Evolutionary conservation across 2,329 filamentous ascomycete species (phyloP).

Genomic region (Diplodia scrobiculata): DNA sequence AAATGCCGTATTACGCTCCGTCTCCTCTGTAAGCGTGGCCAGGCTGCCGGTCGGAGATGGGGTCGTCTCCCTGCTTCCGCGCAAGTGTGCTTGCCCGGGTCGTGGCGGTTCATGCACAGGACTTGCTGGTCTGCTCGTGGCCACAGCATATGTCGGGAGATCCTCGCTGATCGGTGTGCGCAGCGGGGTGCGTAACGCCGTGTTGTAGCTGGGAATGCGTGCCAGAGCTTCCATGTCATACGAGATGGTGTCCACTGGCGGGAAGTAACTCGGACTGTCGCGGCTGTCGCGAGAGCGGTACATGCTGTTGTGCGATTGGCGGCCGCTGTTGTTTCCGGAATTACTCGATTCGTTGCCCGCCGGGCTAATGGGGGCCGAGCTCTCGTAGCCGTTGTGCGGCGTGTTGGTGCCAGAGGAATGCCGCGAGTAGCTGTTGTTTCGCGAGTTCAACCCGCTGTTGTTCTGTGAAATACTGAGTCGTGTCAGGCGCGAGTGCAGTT

Average conservation of each 20-base stretch:
- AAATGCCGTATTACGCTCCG: constrained; percentile 43
- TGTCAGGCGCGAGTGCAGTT: constrained; percentile 69
- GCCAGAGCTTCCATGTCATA: constrained; percentile 53
- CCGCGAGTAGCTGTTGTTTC: constrained; percentile 29
- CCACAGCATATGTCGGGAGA: constrained; percentile 51
- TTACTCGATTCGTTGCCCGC: constrained; percentile 19
- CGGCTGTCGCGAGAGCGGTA: constrained; percentile 18
- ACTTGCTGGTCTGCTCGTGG: constrained; percentile 49
- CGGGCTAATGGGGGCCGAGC: constrained; percentile 25
- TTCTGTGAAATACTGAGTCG: constrained; percentile 51
- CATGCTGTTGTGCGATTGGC: constrained; percentile 33
- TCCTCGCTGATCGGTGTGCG: constrained; percentile 47
- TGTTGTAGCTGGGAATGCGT: constrained; percentile 56
- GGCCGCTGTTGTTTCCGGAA: constrained; percentile 22
- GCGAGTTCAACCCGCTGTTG: constrained; percentile 32
- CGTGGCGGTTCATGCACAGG: constrained; percentile 34
- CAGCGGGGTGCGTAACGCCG: constrained; percentile 51
- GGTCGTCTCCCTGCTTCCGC: constrained; percentile 39
- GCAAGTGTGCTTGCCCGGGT: constrained; percentile 32
- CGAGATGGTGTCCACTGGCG: constrained; percentile 34
- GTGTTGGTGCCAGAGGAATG: constrained; percentile 44
- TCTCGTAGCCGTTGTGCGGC: constrained; percentile 33
- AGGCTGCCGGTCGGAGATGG: constrained; percentile 42
- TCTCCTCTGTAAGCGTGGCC: constrained; percentile 44
- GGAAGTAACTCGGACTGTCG: constrained; percentile 23